Percentiles rank a stretch among this genome's conserved stretches.
These are phyloP conservation scores for Pseudocercospora cruenta DNA, from an alignment of 2,329 filamentous ascomycete species.

Conservation along the genomic window DNA sequence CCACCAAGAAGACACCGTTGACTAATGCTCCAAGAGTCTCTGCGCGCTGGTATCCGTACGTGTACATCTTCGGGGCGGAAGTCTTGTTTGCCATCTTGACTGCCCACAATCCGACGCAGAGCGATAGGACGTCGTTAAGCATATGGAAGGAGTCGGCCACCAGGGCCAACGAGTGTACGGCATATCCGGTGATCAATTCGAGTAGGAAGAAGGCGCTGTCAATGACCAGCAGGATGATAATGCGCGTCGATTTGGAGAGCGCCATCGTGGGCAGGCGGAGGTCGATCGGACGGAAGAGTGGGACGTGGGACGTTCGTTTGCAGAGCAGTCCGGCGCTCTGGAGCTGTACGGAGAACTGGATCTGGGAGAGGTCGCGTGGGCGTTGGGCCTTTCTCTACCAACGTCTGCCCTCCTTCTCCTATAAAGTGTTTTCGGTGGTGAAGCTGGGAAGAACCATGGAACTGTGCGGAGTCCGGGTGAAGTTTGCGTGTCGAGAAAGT, in stretches of 20 bases:
- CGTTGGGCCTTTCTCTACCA: neutral
- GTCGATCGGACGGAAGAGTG: neutral
- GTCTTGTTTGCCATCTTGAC: slow-evolving; percentile 81
- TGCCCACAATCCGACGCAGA: slow-evolving; percentile 91
- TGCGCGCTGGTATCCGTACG: slow-evolving; percentile 96
- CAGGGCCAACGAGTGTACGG: slow-evolving; percentile 86
- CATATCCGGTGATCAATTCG: slow-evolving; percentile 82
- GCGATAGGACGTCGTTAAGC: slow-evolving; percentile 97
- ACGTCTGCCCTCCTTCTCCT: neutral
- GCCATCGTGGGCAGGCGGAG: slow-evolving; percentile 60
- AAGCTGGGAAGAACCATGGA: neutral
- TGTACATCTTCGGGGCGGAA: slow-evolving; percentile 76
- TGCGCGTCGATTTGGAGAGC: slow-evolving; percentile 89
- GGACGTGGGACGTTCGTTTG: neutral
- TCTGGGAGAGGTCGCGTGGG: neutral
- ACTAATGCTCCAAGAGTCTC: slow-evolving; percentile 95
- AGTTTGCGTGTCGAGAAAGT: neutral
- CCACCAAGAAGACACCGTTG: slow-evolving; percentile 96
- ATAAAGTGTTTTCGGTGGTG: neutral
- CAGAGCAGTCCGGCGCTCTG: neutral
- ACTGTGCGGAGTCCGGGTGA: neutral
- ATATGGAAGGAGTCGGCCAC: slow-evolving; percentile 99
- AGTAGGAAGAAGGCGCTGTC: slow-evolving; percentile 88
- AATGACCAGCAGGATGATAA: slow-evolving; percentile 88
- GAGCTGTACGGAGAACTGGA: neutral